Base-by-base conservation (phyloP, 306 rosid species). In the Malus asiatica region DNA sequence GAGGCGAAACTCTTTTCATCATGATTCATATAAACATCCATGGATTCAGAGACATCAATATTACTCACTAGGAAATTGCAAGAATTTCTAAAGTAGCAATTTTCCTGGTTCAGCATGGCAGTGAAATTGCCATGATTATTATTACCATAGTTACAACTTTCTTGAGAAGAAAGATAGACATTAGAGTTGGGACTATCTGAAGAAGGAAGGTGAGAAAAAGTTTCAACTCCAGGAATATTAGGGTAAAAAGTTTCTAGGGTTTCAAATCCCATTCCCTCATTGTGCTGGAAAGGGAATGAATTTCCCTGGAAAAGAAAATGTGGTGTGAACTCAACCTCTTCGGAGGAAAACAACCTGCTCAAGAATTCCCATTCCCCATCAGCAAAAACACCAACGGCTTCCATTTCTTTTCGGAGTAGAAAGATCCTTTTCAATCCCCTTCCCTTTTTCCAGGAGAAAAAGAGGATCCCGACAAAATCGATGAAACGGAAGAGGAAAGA, bases 351-450 rank as follows among this genome's bases (percentile, higher is more conserved):
- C 77, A 90, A 81, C 77, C 68, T 74, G 66, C 73, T 67, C 60
- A 89, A 77, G 66, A 80, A 86, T 38, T 88, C 96, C 93, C 93
- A 90, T 72, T 89, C 98, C 65, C 89, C 93, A 68, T 87, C 86
- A 46, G 84, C 79, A 71, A 93, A 85, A 48, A 85, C 86, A 74
- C 91, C 98, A 68, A 83, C 53, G 70, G 82, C 46, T 77, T 93
- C 98, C 98, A 91, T 93, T 70, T n/a, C 29, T 66, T 35, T 44
- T 15, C 65, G 67, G 38, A 76, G 62, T 8, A 8, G 53, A 4
- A 48, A 48, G 53, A 15, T 15, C 53, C 53, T 48, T 48, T 48
- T 46, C 52, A 2, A 14, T 48, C 53, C 20, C 45, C 45, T 42
- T 42, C 12, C 45, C 2, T 4, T 48, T 48, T 48, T 48, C 16